phyloP scores from a whole-genome alignment of 176 grass and related monocot species.

The Phragmites australis region DNA sequence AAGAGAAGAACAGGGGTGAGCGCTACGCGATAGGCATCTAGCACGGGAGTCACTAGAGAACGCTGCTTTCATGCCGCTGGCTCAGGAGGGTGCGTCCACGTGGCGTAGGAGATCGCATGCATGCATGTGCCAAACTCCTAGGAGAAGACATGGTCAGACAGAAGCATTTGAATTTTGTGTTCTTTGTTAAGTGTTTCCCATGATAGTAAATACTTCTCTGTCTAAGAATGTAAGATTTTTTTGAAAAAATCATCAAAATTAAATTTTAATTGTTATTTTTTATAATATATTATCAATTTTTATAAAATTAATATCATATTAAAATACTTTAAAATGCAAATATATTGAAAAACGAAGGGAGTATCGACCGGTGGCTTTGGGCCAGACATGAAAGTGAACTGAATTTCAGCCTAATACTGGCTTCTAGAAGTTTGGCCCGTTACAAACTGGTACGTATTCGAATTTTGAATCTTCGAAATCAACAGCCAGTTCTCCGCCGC shows the following conservation, averaged over 20 bases:
- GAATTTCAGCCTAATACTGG: too few species aligned
- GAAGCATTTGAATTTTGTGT: background rate
- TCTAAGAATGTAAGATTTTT: too few species aligned
- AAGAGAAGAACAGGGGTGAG: background rate
- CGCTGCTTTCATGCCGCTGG: conserved; percentile 13
- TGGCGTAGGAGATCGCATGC: background rate
- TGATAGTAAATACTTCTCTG: too few species aligned
- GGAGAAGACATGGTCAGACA: background rate
- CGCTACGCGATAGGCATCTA: background rate
- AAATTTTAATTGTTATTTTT: too few species aligned
- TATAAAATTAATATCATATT: too few species aligned
- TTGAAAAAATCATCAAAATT: too few species aligned
- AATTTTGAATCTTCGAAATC: conserved; percentile 13
- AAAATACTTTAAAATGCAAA: too few species aligned
- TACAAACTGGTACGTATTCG: background rate
- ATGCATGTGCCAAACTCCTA: background rate
- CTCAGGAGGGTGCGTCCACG: conserved; percentile 26
- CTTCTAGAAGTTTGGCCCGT: background rate
- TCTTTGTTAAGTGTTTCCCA: too few species aligned
- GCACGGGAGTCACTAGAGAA: background rate
- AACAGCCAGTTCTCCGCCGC: background rate
- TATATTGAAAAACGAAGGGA: too few species aligned
- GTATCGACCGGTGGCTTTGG: too few species aligned
- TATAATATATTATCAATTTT: too few species aligned
- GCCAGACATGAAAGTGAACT: too few species aligned